Conservation (phyloP, 73 alveolate species). For the Paramecium biaurelia region DNA sequence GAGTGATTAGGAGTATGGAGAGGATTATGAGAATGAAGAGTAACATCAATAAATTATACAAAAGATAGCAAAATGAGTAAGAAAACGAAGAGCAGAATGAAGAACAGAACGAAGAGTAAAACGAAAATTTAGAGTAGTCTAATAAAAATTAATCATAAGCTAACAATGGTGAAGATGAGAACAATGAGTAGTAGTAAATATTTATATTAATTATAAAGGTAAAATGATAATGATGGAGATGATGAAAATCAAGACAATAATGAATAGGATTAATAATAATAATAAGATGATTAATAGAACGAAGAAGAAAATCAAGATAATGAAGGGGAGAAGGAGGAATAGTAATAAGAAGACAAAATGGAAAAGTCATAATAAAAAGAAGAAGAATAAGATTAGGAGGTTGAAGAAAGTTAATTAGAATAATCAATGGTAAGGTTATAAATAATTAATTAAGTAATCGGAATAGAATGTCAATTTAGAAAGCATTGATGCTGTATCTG, state of each 20-base stretch:
- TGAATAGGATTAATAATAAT: neutral
- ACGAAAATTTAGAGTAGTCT: neutral
- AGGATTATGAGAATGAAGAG: neutral
- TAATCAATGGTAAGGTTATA: neutral
- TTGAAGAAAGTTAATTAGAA: neutral
- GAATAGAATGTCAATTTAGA: constrained; percentile 1
- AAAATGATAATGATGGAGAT: neutral
- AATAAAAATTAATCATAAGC: neutral
- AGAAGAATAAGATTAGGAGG: neutral
- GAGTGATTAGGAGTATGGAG: constrained; percentile 46
- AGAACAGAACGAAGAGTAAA: neutral
- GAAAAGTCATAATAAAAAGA: neutral
- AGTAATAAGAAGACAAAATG: neutral
- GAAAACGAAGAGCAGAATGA: neutral
- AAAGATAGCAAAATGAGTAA: neutral
- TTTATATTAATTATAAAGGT: neutral
- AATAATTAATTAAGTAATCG: neutral
- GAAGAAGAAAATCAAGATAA: neutral
- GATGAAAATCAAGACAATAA: neutral
- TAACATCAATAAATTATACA: neutral
- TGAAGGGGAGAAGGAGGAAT: neutral
- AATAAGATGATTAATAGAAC: neutral
- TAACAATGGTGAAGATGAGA: neutral
- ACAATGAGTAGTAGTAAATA: neutral
- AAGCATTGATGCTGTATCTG: constrained; percentile 44